phyloP scores from a whole-genome alignment of 2,329 filamentous ascomycete genomes.

The Fusarium setosum region DNA sequence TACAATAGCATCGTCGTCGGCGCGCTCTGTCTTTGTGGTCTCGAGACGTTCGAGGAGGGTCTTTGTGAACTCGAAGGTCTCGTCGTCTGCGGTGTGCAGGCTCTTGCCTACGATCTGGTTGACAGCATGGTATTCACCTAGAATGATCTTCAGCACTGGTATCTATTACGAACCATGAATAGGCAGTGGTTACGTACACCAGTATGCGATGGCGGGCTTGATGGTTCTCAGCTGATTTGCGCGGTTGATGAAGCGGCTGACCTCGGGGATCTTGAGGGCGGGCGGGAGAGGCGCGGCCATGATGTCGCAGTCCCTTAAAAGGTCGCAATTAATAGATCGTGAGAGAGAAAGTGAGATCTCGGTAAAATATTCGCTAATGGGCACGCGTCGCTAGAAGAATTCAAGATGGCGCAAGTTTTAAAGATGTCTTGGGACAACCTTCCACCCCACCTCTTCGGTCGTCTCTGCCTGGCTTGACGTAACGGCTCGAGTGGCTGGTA shows the following conservation, averaged over 20 bases:
- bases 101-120: constrained; percentile 88
- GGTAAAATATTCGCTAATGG: neutral
- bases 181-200: constrained; percentile 73
- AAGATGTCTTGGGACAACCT: constrained; percentile 19
- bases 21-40: constrained; percentile 67
- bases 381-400: neutral
- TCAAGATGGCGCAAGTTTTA: constrained; percentile 28
- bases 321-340: neutral
- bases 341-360: too few species aligned
- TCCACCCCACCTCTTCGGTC: constrained; percentile 26
- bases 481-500: constrained; percentile 7
- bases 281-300: constrained; percentile 71
- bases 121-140: constrained; percentile 91
- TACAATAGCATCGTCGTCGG: constrained; percentile 82
- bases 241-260: constrained; percentile 85
- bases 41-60: constrained; percentile 93
- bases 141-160: constrained; percentile 15
- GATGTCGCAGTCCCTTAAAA: constrained; percentile 24
- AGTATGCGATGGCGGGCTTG: constrained; percentile 92
- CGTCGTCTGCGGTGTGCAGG: constrained; percentile 82
- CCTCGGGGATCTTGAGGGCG: constrained; percentile 79
- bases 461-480: constrained; percentile 31
- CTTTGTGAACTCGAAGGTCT: constrained; percentile 84
- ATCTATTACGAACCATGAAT: neutral
- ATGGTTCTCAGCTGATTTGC: constrained; percentile 85